Evolutionary conservation across 2,329 filamentous ascomycete species (phyloP).

Genomic region (Colletotrichum abscissum): DNA sequence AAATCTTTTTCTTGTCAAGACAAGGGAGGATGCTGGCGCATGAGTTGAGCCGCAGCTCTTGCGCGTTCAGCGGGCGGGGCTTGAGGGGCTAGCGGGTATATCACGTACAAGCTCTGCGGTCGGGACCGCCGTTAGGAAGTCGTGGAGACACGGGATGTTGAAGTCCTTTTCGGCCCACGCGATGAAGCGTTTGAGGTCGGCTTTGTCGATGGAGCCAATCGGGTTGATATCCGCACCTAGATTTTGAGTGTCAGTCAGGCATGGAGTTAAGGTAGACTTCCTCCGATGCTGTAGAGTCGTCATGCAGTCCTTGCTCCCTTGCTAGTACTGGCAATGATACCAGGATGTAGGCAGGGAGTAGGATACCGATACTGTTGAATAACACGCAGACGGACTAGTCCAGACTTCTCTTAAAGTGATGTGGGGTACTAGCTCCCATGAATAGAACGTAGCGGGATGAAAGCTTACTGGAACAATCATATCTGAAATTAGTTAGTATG

Average conservation of each 20-base stretch:
- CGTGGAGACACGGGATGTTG: constrained; percentile 70
- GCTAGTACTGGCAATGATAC: neutral
- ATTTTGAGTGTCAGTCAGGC: constrained; percentile 2
- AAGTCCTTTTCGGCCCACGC: constrained; percentile 70
- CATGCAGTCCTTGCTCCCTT: neutral
- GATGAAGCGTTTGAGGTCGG: constrained; percentile 78
- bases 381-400: neutral
- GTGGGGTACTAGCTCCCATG: neutral
- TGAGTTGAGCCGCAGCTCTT: neutral
- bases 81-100: neutral
- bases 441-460: neutral
- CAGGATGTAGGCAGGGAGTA: neutral
- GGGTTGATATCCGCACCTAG: constrained; percentile 61
- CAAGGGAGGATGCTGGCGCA: neutral
- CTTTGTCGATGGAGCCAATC: constrained; percentile 71
- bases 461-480: constrained; percentile 32
- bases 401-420: neutral
- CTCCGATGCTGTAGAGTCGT: neutral
- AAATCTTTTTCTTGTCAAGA: no score
- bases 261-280: neutral
- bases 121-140: constrained; percentile 73
- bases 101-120: constrained; percentile 64
- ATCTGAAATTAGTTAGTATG: constrained; percentile 15
- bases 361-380: neutral
- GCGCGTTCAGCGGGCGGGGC: neutral